These are phyloP conservation scores for Pseudocercospora fijiensis DNA, from an alignment of 2,329 filamentous ascomycete genomes.

Conservation along the genomic window DNA sequence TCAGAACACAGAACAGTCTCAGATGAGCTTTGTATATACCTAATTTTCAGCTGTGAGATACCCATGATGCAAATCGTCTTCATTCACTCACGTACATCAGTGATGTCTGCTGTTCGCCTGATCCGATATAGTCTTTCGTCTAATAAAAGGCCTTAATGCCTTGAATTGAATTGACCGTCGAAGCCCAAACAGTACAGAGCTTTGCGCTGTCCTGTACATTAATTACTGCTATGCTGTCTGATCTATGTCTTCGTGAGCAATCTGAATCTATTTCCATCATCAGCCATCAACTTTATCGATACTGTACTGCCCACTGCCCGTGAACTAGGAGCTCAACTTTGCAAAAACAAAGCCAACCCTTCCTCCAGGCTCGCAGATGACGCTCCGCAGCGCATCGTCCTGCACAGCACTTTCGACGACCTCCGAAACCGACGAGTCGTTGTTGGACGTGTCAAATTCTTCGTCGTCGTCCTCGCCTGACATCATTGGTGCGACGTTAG, in stretches of 20 bases:
- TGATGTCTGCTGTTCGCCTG: no score
- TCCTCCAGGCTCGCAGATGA: conserved; percentile 49
- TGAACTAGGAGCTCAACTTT: conserved; percentile 37
- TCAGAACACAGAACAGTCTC: background rate
- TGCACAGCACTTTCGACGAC: conserved; percentile 44
- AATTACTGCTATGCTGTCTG: background rate
- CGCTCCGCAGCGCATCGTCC: conserved; percentile 52
- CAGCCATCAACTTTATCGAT: background rate
- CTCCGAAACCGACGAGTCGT: conserved; percentile 32
- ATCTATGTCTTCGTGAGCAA: background rate
- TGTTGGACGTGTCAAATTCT: background rate
- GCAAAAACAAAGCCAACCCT: conserved; percentile 53
- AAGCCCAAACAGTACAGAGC: background rate
- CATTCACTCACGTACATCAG: no score
- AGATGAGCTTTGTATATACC: background rate
- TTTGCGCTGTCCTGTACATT: background rate
- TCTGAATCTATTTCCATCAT: conserved; percentile 8
- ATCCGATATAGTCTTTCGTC: no score
- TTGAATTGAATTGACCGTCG: background rate
- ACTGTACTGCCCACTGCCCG: background rate
- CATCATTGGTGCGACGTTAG: conserved; percentile 22
- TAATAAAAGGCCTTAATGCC: no score
- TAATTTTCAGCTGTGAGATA: background rate
- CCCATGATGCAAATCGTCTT: background rate
- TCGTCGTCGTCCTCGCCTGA: conserved; percentile 38